Percentiles rank a stretch among this genome's conserved stretches.
Evolutionary conservation across 2,329 filamentous ascomycete genomes (phyloP).

Genomic region (Grosmannia penicillata): DNA sequence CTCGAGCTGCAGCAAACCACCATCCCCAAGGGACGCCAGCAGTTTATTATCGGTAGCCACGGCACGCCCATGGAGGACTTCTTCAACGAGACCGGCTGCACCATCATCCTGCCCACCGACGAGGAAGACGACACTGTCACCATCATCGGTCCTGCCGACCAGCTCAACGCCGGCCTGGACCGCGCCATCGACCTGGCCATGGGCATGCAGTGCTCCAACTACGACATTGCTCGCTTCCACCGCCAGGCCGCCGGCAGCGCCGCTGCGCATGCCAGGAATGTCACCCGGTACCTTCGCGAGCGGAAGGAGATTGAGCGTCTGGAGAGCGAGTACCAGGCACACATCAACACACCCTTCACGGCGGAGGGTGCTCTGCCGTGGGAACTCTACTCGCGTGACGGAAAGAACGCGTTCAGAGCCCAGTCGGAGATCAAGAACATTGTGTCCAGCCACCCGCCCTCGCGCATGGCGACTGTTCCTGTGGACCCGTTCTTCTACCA

Average conservation of each 20-base stretch:
- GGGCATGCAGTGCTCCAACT: constrained; percentile 69
- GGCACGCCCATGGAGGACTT: constrained; percentile 74
- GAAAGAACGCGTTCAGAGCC: constrained; percentile 66
- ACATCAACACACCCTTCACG: constrained; percentile 66
- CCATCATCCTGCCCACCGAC: constrained; percentile 64
- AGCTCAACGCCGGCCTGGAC: constrained; percentile 61
- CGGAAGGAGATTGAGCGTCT: constrained; percentile 70
- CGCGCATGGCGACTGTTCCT: constrained; percentile 49
- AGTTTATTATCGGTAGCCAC: constrained; percentile 83
- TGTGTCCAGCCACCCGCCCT: constrained; percentile 58
- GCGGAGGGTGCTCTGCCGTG: constrained; percentile 60
- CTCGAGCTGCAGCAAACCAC: constrained; percentile 65
- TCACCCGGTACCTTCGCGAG: constrained; percentile 78
- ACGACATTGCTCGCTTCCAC: constrained; percentile 73
- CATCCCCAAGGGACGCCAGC: constrained; percentile 77
- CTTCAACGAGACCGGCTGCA: constrained; percentile 78
- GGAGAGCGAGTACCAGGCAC: constrained; percentile 67
- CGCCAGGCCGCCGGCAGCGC: constrained; percentile 57
- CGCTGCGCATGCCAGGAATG: constrained; percentile 64
- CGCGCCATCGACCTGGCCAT: constrained; percentile 80
- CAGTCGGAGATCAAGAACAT: constrained; percentile 62
- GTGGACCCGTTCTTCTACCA: constrained; percentile 71
- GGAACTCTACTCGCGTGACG: constrained; percentile 78
- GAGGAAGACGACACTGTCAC: constrained; percentile 74
- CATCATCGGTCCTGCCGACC: constrained; percentile 64